Evolutionary conservation across 2,329 filamentous ascomycete genomes (phyloP).

Genomic region (Pseudocercospora musae): DNA sequence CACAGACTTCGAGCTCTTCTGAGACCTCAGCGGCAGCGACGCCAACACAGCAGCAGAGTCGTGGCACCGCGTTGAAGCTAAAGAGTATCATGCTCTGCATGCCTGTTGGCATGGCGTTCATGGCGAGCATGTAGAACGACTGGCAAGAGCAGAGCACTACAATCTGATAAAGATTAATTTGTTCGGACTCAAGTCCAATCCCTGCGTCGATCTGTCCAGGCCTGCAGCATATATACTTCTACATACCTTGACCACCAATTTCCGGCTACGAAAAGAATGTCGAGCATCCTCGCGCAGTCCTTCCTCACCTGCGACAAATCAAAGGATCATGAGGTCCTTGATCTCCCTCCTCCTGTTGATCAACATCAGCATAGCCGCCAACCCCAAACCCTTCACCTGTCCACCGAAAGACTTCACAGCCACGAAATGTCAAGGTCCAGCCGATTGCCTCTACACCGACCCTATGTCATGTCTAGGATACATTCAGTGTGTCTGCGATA

Average conservation of each 20-base stretch:
- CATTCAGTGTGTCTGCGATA: not conserved
- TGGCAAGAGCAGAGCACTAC: too few species aligned
- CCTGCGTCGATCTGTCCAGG: too few species aligned
- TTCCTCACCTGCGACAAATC: too few species aligned
- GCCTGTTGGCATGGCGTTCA: not conserved
- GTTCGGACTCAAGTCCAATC: too few species aligned
- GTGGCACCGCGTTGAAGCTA: not conserved
- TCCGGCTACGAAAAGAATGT: too few species aligned
- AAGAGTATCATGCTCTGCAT: not conserved
- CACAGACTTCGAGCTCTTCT: not conserved
- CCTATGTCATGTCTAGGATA: not conserved
- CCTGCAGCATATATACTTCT: too few species aligned
- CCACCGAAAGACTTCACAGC: not conserved
- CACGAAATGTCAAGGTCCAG: not conserved
- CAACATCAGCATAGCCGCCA: not conserved
- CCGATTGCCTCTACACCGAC: slow-evolving; percentile 2
- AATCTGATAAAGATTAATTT: too few species aligned
- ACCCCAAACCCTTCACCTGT: not conserved
- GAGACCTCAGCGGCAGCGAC: not conserved
- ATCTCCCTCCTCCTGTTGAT: not conserved
- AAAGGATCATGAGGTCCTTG: too few species aligned
- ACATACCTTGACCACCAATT: too few species aligned
- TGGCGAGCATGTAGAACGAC: not conserved
- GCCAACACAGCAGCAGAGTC: not conserved
- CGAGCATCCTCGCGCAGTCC: too few species aligned